Evolutionary conservation across 768 basidiomycete genomes (phyloP).

Genomic region (Termitomyces sp.): DNA sequence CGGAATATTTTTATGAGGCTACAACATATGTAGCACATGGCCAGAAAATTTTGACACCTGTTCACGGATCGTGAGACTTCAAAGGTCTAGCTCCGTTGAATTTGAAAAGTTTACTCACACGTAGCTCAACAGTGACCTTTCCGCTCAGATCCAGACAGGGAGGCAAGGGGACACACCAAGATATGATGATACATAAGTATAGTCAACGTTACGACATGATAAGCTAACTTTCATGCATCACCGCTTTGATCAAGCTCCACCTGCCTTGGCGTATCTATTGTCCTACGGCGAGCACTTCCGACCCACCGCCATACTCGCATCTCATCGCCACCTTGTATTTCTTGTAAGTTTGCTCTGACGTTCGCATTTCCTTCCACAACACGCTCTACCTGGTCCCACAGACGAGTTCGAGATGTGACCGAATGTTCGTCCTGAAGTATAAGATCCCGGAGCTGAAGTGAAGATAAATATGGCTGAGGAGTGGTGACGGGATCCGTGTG

Average conservation of each 20-base stretch:
- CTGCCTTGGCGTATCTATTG: slow-evolving; percentile 2
- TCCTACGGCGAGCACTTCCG: slow-evolving; percentile 39
- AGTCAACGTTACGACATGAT: neutral
- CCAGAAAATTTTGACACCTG: too few relatives aligned
- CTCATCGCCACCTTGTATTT: slow-evolving; percentile 82
- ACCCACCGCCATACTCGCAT: slow-evolving; percentile 91
- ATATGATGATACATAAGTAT: neutral
- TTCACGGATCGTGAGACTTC: too few relatives aligned
- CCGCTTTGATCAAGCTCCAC: slow-evolving; percentile 1
- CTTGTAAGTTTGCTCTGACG: slow-evolving; percentile 79
- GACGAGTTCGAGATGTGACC: slow-evolving; percentile 49
- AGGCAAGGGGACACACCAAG: too few relatives aligned
- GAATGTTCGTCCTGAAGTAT: slow-evolving; percentile 81
- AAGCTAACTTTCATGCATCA: neutral
- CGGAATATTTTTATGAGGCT: neutral
- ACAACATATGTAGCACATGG: neutral
- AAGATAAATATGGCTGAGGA: slow-evolving; percentile 75
- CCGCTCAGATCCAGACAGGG: too few relatives aligned
- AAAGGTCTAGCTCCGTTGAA: too few relatives aligned
- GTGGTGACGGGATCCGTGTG: slow-evolving; percentile 75
- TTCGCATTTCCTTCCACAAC: slow-evolving; percentile 90
- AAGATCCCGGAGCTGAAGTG: slow-evolving; percentile 83
- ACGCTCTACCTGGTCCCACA: slow-evolving; percentile 83
- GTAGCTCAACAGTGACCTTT: neutral
- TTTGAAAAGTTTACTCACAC: too few relatives aligned